Base-by-base conservation (phyloP, 2,329 filamentous ascomycete species). In the Leptographium procerum region DNA sequence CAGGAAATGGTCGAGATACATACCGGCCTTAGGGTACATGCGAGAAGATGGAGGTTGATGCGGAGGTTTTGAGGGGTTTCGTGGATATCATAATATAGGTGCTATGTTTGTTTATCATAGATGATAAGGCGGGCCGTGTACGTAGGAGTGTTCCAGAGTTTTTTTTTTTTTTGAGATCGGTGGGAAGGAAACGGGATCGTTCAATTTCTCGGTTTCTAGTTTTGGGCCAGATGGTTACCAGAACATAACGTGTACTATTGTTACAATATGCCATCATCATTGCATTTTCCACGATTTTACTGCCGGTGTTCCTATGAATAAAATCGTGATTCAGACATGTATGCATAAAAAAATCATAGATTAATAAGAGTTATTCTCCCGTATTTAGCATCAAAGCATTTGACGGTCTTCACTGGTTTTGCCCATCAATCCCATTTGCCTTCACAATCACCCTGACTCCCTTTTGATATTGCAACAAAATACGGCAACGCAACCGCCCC, bases 221-320 rank as follows among this genome's bases (percentile, higher is more conserved):
- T 45, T 52, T 47, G 52, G 45, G 33, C 58, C 56, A 50, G 50
- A 59, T 31, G 57, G 28, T 22, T 45, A 3, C 56, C 40, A 28
- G 64, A 69, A 67, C 28, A 64, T 68, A 67, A 70, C 71, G 72
- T 71, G 71, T 77, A 52, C 72, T 78, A 75, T 77, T 78, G 71
- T 76, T 70, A 70, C 71, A 74, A 73, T 71, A 70, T 68, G 70
- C 69, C 58, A 43, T 51, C 52, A 47, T 54, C 40, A 26, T 58
- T 52, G 50, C 51, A 56, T 59, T 58, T 58, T 57, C 40, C 24
- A 47, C 48, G 47, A 6, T 16, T 50, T 29, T 16, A 19, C 3
- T 7, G 51, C 26, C 14, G 6, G 16, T 36, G 34, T n/a, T 16
- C 10, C 10, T 2, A 9, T n/a, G 14, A 43, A 43, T 7, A 19